phyloP scores from a whole-genome alignment of 208 protist genomes.

The Acanthamoeba pearcei region DNA sequence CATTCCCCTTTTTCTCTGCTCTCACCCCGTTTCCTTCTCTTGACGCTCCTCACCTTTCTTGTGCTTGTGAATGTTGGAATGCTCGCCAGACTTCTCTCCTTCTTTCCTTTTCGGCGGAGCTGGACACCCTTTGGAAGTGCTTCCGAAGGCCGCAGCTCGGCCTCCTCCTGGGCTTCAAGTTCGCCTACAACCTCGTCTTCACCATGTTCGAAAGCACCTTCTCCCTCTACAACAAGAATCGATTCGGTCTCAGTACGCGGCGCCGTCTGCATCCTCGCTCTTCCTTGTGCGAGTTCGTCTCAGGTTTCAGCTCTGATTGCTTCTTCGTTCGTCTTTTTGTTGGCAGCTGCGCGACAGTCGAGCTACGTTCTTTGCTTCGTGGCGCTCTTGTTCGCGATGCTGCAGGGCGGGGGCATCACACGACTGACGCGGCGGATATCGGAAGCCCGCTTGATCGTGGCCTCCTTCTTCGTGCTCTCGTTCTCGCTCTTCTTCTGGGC shows the following conservation, averaged over 20 bases:
- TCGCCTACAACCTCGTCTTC: slow-evolving; percentile 33
- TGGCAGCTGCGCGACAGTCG: slow-evolving; percentile 38
- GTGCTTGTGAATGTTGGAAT: background rate
- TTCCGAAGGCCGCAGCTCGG: slow-evolving; percentile 43
- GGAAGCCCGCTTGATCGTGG: background rate
- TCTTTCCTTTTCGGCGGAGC: background rate
- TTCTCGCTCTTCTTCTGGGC: slow-evolving; percentile 10
- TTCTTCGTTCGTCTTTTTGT: background rate
- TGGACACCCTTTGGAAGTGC: background rate
- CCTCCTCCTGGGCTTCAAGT: background rate
- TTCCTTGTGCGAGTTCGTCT: too few relatives aligned
- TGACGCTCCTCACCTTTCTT: background rate
- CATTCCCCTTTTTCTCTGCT: background rate
- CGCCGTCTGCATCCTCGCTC: background rate
- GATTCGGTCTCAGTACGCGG: slow-evolving; percentile 23
- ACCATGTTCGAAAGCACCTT: slow-evolving; percentile 50
- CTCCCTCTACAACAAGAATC: slow-evolving; percentile 50
- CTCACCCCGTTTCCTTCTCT: background rate
- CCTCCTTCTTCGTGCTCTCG: slow-evolving; percentile 32
- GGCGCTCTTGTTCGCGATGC: slow-evolving; percentile 15
- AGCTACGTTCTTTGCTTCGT: slow-evolving; percentile 51
- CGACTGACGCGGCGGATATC: background rate
- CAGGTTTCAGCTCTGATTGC: background rate
- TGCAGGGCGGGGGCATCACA: slow-evolving; percentile 28
- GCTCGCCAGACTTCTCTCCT: background rate